Evolutionary conservation across 1,284 basidiomycete genomes (phyloP), one percentile per base, ranked within the genome.

Genomic region (Mycena citricolor): DNA sequence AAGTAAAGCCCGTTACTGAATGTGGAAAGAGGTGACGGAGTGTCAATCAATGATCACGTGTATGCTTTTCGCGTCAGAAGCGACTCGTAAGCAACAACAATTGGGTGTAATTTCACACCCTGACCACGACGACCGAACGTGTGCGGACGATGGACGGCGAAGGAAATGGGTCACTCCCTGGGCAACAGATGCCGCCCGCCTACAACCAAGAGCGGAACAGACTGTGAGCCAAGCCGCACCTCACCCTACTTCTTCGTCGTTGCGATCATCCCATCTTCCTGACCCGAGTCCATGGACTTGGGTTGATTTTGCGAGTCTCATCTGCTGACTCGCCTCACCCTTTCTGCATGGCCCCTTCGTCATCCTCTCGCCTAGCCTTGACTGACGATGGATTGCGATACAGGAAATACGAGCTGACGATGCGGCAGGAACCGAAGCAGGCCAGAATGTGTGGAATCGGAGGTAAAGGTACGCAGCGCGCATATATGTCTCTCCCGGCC

Each of bases 401-500:
- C 65, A 92, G 90, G 61, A 79, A 86, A 48, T 94, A 94, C 64
- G 82, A 91, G 44, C 78, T 94, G 55, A 79, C 74, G 24, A 82
- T 94, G 44, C 76, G 89, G 33, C 92, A 94, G 62, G 88, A 95
- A 66, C 92, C 92, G 2, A 86, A 91, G 61, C 86, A 89, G 67
- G 90, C 92, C 2, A 76, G 92, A 43, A 94, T 95, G 90, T 94
- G 90, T 58, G 91, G 91, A 36, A 85, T 92, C 6, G 91, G 91
- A 38, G 90, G 93, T 57, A 88, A 88, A 74, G 81, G 83, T 81
- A 43, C 42, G 61, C 54, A 37, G 23, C 28, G 38, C 25, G 33
- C 44, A 42, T 26, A 35, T 43, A 44, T 32, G n/a, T 20, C 25
- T 33, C 29, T 39, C n/a, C 32, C 45, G 32, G 24, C 38, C 32